Percentiles rank a stretch among this genome's conserved stretches.
phyloP scores from a whole-genome alignment of 2,329 filamentous ascomycete species.

The Emergomyces orientalis region DNA sequence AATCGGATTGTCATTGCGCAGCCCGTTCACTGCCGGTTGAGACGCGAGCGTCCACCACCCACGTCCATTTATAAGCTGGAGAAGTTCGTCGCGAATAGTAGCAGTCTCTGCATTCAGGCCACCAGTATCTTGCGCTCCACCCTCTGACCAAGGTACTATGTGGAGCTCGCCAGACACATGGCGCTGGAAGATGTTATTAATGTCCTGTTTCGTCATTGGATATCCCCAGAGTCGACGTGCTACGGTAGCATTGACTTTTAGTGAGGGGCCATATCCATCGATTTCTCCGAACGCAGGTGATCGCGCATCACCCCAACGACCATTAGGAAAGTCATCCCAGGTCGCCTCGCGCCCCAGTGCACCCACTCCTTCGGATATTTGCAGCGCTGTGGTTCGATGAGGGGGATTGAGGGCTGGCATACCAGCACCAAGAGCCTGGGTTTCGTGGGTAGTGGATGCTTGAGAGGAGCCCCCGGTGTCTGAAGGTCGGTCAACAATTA shows the following conservation, averaged over 20 bases:
- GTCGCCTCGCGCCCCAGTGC: slow-evolving; percentile 85
- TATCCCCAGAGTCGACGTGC: slow-evolving; percentile 79
- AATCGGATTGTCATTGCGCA: slow-evolving; percentile 62
- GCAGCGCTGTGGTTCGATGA: slow-evolving; percentile 71
- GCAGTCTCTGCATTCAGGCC: slow-evolving; percentile 60
- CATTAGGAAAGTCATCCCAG: slow-evolving; percentile 98
- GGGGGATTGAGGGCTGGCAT: slow-evolving; percentile 60
- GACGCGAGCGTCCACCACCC: slow-evolving; percentile 97
- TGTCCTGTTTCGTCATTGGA: slow-evolving; percentile 60
- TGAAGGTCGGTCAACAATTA: slow-evolving; percentile 60
- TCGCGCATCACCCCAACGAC: slow-evolving; percentile 84
- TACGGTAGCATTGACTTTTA: slow-evolving; percentile 80
- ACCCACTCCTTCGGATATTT: slow-evolving; percentile 89
- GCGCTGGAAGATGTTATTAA: slow-evolving; percentile 68
- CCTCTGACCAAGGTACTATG: slow-evolving; percentile 86
- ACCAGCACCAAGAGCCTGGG: slow-evolving; percentile 65
- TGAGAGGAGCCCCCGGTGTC: slow-evolving; percentile 22
- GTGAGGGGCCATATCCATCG: slow-evolving; percentile 92
- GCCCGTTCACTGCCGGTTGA: slow-evolving; percentile 84
- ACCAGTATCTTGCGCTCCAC: slow-evolving; percentile 43
- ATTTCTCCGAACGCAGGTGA: slow-evolving; percentile 94
- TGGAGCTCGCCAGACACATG: slow-evolving; percentile 71
- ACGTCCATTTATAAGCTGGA: slow-evolving; percentile 62
- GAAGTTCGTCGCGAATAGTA: slow-evolving; percentile 65
- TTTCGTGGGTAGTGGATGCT: slow-evolving; percentile 47